A percentile compares a stretch with the other conserved stretches of the same genome.
These are phyloP conservation scores for Leishmania major DNA, from an alignment of 208 protist species.

Conservation along the genomic window DNA sequence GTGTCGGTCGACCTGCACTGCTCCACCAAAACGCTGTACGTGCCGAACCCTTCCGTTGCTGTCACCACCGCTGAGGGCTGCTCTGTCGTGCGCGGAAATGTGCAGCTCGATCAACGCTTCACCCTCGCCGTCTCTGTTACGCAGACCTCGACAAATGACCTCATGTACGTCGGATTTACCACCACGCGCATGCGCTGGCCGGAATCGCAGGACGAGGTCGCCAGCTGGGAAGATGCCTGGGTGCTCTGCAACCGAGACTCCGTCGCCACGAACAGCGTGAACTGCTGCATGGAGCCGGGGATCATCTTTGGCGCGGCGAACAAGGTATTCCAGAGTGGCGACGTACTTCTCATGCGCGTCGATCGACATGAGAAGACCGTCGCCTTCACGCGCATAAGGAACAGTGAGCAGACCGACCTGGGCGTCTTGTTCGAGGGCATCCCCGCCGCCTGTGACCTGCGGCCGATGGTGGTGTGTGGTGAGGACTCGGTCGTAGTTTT, in stretches of 20 bases:
- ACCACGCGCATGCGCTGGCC: constrained; percentile 50
- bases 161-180: constrained; percentile 87
- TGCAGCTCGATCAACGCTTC: constrained; percentile 57
- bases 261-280: constrained; percentile 72
- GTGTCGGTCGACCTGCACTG: constrained; percentile 65
- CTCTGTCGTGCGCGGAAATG: constrained; percentile 65
- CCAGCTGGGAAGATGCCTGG: constrained; percentile 77
- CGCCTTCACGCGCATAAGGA: constrained; percentile 73
- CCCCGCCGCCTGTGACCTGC: constrained; percentile 41
- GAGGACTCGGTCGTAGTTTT: constrained; percentile 79
- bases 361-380: constrained; percentile 64
- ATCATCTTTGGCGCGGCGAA: constrained; percentile 80
- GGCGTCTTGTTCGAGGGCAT: constrained; percentile 85
- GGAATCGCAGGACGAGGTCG: constrained; percentile 59
- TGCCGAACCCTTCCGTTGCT: constrained; percentile 73
- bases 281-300: constrained; percentile 80
- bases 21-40: constrained; percentile 70
- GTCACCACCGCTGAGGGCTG: constrained; percentile 58
- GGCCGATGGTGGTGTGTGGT: constrained; percentile 72
- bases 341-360: constrained; percentile 74
- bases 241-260: constrained; percentile 81
- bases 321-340: constrained; percentile 67
- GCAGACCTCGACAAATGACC: constrained; percentile 31
- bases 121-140: constrained; percentile 78
- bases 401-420: constrained; percentile 62